A percentile compares a stretch with the other conserved stretches of the same genome.
phyloP scores from a whole-genome alignment of 2,329 filamentous ascomycete genomes.

The Pseudogymnoascus sp. region DNA sequence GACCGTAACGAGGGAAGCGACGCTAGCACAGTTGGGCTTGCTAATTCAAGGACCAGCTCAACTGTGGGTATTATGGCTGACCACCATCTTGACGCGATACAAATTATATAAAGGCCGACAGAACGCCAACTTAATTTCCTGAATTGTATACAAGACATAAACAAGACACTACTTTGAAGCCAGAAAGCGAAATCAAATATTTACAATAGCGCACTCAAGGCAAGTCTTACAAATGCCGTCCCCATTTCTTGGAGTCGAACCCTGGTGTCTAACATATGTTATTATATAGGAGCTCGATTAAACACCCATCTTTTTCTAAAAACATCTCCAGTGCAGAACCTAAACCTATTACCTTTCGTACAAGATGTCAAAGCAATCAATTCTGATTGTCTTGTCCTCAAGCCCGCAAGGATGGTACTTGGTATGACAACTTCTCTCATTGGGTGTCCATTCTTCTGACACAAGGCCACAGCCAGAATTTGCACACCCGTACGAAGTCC shows the following conservation, averaged over 20 bases:
- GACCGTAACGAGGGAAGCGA: not conserved
- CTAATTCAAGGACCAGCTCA: not conserved
- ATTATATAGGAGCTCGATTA: not conserved
- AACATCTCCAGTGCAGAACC: not conserved
- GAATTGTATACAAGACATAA: not conserved
- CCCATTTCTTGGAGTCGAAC: not conserved
- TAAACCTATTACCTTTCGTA: not conserved
- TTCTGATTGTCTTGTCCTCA: slow-evolving; percentile 48
- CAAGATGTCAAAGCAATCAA: slow-evolving; percentile 12
- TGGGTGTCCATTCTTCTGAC: not conserved
- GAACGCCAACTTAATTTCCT: not conserved
- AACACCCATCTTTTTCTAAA: not conserved
- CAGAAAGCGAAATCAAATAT: not conserved
- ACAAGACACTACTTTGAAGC: not conserved
- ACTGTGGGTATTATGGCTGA: not conserved
- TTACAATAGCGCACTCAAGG: not conserved
- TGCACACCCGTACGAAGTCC: slow-evolving; percentile 40
- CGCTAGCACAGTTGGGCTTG: not conserved
- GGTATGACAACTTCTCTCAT: slow-evolving; percentile 26
- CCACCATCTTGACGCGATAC: not conserved
- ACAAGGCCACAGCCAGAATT: slow-evolving; percentile 38
- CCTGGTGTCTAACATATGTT: not conserved
- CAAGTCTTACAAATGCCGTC: not conserved
- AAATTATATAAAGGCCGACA: not conserved
- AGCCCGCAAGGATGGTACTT: slow-evolving; percentile 50